These are phyloP conservation scores for Aaosphaeria arxii DNA, from an alignment of 2,329 filamentous ascomycete species.

Conservation along the genomic window DNA sequence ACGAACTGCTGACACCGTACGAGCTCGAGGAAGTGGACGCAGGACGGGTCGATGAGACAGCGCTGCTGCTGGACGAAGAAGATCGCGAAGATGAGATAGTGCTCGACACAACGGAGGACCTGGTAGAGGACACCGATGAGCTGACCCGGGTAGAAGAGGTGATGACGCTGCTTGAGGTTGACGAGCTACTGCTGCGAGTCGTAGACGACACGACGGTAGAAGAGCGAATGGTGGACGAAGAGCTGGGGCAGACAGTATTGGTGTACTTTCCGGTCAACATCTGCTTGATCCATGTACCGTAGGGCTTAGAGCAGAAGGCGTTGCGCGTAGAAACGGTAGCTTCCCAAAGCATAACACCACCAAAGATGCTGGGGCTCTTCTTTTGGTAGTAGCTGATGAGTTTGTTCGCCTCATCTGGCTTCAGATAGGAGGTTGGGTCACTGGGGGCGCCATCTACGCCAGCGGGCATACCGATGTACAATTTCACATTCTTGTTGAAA, in stretches of 20 bases:
- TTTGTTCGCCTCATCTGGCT: conserved; percentile 42
- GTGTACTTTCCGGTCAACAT: conserved; percentile 19
- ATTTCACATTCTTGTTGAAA: conserved; percentile 44
- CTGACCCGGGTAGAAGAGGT: too few relatives aligned
- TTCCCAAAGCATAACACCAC: conserved; percentile 61
- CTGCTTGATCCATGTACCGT: conserved; percentile 49
- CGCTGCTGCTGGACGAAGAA: neutral
- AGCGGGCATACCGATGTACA: conserved; percentile 53
- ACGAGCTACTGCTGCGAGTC: conserved; percentile 3
- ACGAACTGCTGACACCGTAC: neutral
- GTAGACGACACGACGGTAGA: conserved; percentile 1
- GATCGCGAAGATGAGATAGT: neutral
- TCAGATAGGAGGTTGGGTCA: conserved; percentile 44
- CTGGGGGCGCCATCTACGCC: conserved; percentile 15
- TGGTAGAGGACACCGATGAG: neutral
- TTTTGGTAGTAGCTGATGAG: conserved; percentile 40
- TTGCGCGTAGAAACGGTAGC: conserved; percentile 50
- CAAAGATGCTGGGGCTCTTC: conserved; percentile 45
- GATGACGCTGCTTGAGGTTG: neutral
- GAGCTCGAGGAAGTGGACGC: neutral
- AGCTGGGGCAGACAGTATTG: conserved; percentile 13
- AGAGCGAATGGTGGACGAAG: conserved; percentile 4
- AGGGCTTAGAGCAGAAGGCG: conserved; percentile 42
- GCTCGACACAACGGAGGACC: neutral
- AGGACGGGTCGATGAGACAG: neutral